A percentile compares a stretch with the other conserved stretches of the same genome.
Evolutionary conservation across 1,284 basidiomycete species (phyloP).

Genomic region (Cryptococcus hybrid): DNA sequence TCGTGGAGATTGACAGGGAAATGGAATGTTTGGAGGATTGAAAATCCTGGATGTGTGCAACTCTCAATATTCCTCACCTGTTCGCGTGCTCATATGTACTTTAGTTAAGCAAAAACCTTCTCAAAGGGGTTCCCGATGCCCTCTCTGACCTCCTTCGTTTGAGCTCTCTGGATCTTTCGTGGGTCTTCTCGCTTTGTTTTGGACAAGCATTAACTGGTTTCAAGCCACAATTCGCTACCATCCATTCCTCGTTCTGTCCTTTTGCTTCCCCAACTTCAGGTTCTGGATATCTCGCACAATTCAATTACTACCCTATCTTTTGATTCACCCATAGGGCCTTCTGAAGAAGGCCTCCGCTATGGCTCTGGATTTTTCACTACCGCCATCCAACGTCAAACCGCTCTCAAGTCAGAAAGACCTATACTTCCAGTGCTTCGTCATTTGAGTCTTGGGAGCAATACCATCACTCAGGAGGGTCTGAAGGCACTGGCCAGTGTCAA

Average conservation of each 20-base stretch:
- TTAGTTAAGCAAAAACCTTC: constrained; percentile 37
- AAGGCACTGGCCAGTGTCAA: constrained; percentile 9
- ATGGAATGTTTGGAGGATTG: constrained; percentile 47
- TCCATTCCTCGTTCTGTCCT: constrained; percentile 37
- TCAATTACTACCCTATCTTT: constrained; percentile 34
- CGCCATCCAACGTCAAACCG: constrained; percentile 32
- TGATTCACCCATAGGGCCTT: constrained; percentile 34
- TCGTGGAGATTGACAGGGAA: constrained; percentile 12
- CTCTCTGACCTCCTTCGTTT: constrained; percentile 46
- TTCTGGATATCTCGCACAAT: constrained; percentile 44
- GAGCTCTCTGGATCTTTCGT: constrained; percentile 44
- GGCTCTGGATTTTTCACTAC: constrained; percentile 45
- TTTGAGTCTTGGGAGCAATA: constrained; percentile 38
- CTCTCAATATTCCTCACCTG: no score
- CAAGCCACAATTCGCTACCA: constrained; percentile 38
- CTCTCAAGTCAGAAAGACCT: constrained; percentile 18
- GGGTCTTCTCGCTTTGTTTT: constrained; percentile 7
- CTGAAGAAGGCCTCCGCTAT: constrained; percentile 40
- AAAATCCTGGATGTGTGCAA: constrained; percentile 43
- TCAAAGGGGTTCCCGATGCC: constrained; percentile 34
- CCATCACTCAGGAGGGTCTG: constrained; percentile 24
- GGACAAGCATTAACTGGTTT: background rate
- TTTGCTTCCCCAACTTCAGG: constrained; percentile 39
- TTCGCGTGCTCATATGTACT: background rate
- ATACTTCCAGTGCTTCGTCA: constrained; percentile 32